Conservation (phyloP, 345 rosid genomes). For the Erucastrum elatum region DNA sequence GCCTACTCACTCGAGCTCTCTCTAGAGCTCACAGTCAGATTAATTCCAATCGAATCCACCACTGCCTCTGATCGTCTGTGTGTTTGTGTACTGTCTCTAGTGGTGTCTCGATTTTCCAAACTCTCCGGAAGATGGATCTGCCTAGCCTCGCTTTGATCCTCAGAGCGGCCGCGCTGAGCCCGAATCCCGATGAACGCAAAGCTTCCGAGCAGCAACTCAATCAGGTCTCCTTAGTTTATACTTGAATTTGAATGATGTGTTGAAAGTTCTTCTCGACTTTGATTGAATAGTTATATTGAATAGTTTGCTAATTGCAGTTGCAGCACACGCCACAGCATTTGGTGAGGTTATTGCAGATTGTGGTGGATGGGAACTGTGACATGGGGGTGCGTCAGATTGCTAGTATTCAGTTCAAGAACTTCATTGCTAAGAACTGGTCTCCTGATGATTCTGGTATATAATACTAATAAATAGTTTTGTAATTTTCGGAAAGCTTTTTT, state of each 20-base stretch:
- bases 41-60: not conserved
- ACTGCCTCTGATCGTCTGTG: constrained; percentile 8
- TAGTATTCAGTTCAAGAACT: not conserved
- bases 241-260: no score
- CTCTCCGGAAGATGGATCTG: not conserved
- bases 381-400: not conserved
- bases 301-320: not conserved
- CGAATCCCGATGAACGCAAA: not conserved
- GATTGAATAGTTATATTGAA: not conserved
- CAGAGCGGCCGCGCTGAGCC: not conserved
- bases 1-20: constrained; percentile 19
- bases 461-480: not conserved
- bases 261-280: not conserved
- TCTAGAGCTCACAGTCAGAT: constrained; percentile 30
- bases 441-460: not conserved
- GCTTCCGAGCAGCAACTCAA: not conserved
- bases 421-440: not conserved
- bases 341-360: not conserved
- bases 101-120: not conserved
- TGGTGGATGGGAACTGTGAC: not conserved
- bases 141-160: constrained; percentile 5
- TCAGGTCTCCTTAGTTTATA: not conserved
- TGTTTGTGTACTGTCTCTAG: not conserved
- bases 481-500: not conserved
- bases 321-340: not conserved